Conservation (phyloP, 2,329 filamentous ascomycete genomes). For the Davidsoniella neocaledoniae region DNA sequence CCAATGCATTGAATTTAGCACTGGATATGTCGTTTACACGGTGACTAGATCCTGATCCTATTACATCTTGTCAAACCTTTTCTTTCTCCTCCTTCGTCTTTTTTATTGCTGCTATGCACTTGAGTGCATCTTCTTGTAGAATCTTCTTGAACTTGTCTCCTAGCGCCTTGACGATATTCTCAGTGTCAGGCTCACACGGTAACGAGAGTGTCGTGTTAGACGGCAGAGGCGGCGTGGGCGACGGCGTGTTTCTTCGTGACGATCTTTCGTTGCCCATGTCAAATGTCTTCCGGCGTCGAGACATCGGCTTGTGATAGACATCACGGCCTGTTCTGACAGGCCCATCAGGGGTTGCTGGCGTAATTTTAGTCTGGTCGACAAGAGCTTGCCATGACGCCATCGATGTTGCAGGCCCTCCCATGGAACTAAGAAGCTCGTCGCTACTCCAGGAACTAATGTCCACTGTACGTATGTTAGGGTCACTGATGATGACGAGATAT, state of each 20-base stretch:
- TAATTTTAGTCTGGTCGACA: conserved; percentile 11
- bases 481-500: conserved; percentile 10
- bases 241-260: not conserved
- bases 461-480: conserved; percentile 6
- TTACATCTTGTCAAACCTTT: not conserved
- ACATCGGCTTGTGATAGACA: conserved; percentile 12
- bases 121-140: conserved; percentile 7
- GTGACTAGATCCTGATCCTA: too few relatives aligned
- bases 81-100: too few relatives aligned
- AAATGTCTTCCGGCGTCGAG: conserved; percentile 4
- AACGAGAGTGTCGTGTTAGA: conserved; percentile 7
- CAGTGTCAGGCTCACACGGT: conserved; percentile 9
- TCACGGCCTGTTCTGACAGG: conserved; percentile 9
- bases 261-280: not conserved
- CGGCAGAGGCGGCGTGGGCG: not conserved
- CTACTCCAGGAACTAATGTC: not conserved
- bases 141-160: conserved; percentile 7
- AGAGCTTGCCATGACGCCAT: conserved; percentile 13
- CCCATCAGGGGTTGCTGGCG: conserved; percentile 6
- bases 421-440: conserved; percentile 3
- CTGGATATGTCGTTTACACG: too few relatives aligned
- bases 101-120: too few relatives aligned
- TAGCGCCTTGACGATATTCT: conserved; percentile 3
- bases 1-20: too few relatives aligned
- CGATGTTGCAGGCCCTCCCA: conserved; percentile 10